Evolutionary conservation across 805 yeast species (phyloP).

Genomic region (Candida xiaguanensis): DNA sequence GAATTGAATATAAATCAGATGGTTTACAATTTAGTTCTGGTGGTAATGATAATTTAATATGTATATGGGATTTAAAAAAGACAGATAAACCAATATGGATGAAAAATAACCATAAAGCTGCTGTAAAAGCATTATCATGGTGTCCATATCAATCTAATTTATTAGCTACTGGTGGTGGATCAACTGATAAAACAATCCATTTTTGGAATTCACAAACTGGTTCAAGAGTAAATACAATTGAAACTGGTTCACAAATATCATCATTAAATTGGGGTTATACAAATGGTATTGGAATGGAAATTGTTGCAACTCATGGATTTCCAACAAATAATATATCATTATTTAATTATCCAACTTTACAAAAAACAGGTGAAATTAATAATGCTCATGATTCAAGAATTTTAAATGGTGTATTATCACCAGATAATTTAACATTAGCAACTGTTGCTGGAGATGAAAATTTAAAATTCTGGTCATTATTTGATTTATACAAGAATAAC

Average conservation of each 20-base stretch:
- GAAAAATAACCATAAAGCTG: slow-evolving; percentile 83
- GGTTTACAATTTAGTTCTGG: slow-evolving; percentile 87
- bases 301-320: slow-evolving; percentile 91
- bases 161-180: slow-evolving; percentile 97
- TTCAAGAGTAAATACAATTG: slow-evolving; percentile 76
- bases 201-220: slow-evolving; percentile 97
- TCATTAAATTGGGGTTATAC: slow-evolving; percentile 88
- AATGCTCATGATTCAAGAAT: slow-evolving; percentile 91
- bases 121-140: slow-evolving; percentile 94
- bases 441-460: slow-evolving; percentile 97
- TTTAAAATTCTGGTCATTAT: slow-evolving; percentile 89
- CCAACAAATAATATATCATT: slow-evolving; percentile 82
- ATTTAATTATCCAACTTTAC: slow-evolving; percentile 81
- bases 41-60: slow-evolving; percentile 90
- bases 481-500: slow-evolving; percentile 47
- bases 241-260: slow-evolving; percentile 93
- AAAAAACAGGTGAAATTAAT: slow-evolving; percentile 80
- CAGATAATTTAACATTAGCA: slow-evolving; percentile 86
- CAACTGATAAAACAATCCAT: slow-evolving; percentile 81
- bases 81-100: slow-evolving; percentile 60
- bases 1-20: slow-evolving; percentile 79
- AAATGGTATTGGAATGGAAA: slow-evolving; percentile 68
- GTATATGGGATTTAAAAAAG: slow-evolving; percentile 84
- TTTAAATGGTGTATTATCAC: slow-evolving; percentile 76
- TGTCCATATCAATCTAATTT: slow-evolving; percentile 81